Conservation (phyloP, 495 filamentous ascomycete genomes). For the Chaetomium tenue region DNA sequence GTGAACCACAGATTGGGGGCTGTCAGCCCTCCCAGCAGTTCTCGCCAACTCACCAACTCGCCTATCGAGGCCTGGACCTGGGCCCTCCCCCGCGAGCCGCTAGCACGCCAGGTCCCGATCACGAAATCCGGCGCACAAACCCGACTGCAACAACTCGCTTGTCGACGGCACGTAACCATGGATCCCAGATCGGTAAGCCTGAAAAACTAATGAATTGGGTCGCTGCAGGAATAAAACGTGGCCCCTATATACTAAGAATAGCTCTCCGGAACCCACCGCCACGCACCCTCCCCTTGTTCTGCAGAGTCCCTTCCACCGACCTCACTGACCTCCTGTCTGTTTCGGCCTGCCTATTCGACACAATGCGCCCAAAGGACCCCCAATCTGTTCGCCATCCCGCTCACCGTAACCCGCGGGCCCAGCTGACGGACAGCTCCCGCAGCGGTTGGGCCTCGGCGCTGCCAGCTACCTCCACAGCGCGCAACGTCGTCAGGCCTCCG, state of each 20-base stretch:
- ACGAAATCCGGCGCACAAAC: conserved; percentile 36
- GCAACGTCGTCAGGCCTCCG: conserved; percentile 12
- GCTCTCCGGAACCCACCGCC: conserved; percentile 30
- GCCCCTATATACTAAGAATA: conserved; percentile 45
- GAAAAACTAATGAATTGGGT: conserved; percentile 39
- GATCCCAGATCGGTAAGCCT: conserved; percentile 43
- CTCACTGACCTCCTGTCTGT: conserved; percentile 23
- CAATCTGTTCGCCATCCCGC: conserved; percentile 15
- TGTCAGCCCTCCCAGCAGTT: neutral
- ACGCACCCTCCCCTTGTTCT: conserved; percentile 30
- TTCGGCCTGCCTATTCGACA: conserved; percentile 22
- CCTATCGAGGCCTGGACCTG: conserved; percentile 23
- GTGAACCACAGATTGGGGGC: neutral
- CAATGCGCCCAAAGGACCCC: conserved; percentile 31
- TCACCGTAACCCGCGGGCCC: conserved; percentile 22
- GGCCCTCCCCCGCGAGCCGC: conserved; percentile 22
- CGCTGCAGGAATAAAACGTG: conserved; percentile 42
- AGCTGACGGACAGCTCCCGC: conserved; percentile 19
- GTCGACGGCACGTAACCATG: conserved; percentile 44
- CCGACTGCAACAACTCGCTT: conserved; percentile 36
- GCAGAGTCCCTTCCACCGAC: conserved; percentile 27
- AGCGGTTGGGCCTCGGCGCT: conserved; percentile 15
- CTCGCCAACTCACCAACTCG: conserved; percentile 5
- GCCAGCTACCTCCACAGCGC: conserved; percentile 30
- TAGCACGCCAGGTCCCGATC: conserved; percentile 27